Percentiles rank a stretch among this genome's conserved stretches.
Conservation (phyloP, 495 filamentous ascomycete genomes). For the Saxophila tyrrhenica region DNA sequence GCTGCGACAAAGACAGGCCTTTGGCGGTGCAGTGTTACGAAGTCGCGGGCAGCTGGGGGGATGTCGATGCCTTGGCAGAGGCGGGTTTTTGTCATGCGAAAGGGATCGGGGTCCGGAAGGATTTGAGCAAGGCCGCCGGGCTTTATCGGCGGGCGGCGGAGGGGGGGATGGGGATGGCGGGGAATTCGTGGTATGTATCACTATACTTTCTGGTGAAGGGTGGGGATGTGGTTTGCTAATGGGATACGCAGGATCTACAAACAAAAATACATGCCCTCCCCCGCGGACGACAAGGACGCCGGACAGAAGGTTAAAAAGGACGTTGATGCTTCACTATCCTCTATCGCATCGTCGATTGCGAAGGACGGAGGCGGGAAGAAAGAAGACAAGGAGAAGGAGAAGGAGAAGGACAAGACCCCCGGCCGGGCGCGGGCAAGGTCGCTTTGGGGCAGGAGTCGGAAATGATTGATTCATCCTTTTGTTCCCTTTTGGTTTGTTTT, state of each 20-base stretch:
- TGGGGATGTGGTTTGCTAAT: too few species aligned
- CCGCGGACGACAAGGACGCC: conserved; percentile 16
- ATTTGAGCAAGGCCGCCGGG: conserved; percentile 84
- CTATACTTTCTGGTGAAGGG: conserved; percentile 18
- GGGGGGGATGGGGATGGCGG: conserved; percentile 93
- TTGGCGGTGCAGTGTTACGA: conserved; percentile 89
- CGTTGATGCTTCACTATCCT: conserved; percentile 1
- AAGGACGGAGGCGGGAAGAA: too few species aligned
- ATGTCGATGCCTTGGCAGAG: conserved; percentile 68
- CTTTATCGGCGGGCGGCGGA: conserved; percentile 84
- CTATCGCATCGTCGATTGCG: conserved; percentile 25
- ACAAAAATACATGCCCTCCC: conserved; percentile 65
- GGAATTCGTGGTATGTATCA: conserved; percentile 95
- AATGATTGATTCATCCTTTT: too few species aligned
- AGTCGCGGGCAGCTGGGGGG: conserved; percentile 94
- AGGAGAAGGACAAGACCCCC: conserved; percentile 46
- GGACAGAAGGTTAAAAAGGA: conserved; percentile 17
- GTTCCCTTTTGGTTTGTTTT: too few species aligned
- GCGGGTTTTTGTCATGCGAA: conserved; percentile 33
- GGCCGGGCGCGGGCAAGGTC: conserved; percentile 55
- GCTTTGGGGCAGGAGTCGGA: conserved; percentile 52
- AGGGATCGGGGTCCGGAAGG: conserved; percentile 65
- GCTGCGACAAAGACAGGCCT: conserved; percentile 80
- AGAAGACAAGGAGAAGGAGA: conserved; percentile 16
- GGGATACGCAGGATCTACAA: conserved; percentile 13